Conservation (phyloP, 179 eudicot genomes). For the Pouteria campechiana region DNA sequence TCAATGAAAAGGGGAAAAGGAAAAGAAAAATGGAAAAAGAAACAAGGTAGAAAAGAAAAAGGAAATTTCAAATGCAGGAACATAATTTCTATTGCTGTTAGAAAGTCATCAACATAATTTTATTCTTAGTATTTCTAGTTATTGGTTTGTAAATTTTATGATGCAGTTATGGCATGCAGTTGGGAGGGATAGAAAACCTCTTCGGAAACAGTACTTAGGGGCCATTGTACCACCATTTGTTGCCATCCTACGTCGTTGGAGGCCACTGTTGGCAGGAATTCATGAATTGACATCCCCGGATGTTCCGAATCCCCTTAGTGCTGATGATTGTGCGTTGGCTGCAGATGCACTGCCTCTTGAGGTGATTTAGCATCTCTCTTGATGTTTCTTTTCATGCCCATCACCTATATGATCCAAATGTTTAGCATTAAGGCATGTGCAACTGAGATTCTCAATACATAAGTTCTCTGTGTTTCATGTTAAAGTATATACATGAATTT, state of each 20-base stretch:
- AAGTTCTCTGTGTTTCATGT: too few species aligned
- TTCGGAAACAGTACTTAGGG: conserved; percentile 86
- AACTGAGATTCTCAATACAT: too few species aligned
- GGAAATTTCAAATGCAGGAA: too few species aligned
- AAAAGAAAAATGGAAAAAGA: too few species aligned
- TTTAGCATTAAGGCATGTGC: neutral
- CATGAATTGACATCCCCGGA: conserved; percentile 89
- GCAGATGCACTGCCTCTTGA: conserved; percentile 91
- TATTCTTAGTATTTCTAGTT: too few species aligned
- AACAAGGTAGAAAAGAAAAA: too few species aligned
- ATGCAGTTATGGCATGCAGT: conserved; percentile 94
- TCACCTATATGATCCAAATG: neutral
- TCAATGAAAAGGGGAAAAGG: too few species aligned
- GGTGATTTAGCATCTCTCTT: conserved; percentile 23
- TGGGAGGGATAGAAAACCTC: conserved; percentile 64
- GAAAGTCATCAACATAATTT: too few species aligned
- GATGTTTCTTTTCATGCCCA: neutral
- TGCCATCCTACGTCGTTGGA: conserved; percentile 89
- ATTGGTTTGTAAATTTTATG: too few species aligned
- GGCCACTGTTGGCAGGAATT: conserved; percentile 92
- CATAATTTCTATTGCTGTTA: too few species aligned
- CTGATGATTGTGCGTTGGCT: conserved; percentile 83
- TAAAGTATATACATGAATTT: too few species aligned
- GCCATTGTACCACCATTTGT: conserved; percentile 88
- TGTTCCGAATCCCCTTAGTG: conserved; percentile 80